These are phyloP conservation scores for Porcisia deanei DNA, from an alignment of 208 protist genomes.

Conservation along the genomic window DNA sequence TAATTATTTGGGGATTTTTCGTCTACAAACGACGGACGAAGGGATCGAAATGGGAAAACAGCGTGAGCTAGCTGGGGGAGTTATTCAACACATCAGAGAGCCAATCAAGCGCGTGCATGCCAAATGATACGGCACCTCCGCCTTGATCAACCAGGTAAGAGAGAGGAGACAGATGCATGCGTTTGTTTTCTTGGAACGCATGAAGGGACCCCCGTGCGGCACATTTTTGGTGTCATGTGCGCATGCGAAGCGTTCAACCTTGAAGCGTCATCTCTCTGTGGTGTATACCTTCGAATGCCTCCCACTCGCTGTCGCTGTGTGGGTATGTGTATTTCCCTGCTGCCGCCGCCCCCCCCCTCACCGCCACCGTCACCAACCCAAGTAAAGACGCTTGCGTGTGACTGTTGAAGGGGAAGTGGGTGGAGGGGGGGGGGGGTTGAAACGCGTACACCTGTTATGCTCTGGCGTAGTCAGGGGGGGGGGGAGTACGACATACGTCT, in stretches of 20 bases:
- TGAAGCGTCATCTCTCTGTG: neutral
- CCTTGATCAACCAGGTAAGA: neutral
- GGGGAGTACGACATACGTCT: neutral
- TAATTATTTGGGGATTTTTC: neutral
- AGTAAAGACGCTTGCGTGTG: neutral
- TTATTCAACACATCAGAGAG: no score
- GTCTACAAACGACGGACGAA: neutral
- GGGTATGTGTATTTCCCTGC: neutral
- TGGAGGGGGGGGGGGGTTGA: neutral
- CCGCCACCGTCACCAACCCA: neutral
- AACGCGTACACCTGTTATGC: neutral
- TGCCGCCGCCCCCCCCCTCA: no score
- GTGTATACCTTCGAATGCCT: neutral
- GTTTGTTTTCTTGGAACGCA: neutral
- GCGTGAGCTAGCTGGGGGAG: neutral
- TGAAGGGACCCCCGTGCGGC: neutral
- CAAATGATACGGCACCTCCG: neutral
- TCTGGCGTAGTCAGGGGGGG: neutral
- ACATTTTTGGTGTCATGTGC: neutral
- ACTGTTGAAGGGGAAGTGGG: neutral
- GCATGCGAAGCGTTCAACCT: neutral
- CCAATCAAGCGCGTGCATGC: neutral
- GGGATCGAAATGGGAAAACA: neutral
- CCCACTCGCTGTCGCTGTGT: neutral
- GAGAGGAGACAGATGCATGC: neutral